Evolutionary conservation across 306 rosid species (phyloP), one percentile per base, ranked within the genome.

Genomic region (Castanea mollissima): DNA sequence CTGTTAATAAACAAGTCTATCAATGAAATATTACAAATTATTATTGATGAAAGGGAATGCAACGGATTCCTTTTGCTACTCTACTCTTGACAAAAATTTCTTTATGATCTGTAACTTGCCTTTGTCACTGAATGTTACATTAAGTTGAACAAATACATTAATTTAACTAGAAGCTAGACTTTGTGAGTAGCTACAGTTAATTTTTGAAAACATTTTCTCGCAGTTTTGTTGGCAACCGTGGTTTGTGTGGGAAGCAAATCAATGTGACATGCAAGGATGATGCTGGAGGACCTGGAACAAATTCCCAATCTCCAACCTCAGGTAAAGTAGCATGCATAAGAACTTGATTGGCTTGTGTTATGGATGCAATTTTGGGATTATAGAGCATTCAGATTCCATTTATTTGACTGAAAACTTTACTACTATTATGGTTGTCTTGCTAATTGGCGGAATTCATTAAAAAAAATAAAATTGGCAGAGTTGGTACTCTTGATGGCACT

Each of bases 181-280:
- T 5, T 51, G 29, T 19, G 5, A n/a, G 23, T 54, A 4, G 34
- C 29, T 21, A 21, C 1, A 0, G 56, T 44, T 59, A 46, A 49
- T 69, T 69, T 69, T 64, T 67, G 38, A 5, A 27, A 34, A 18
- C n/a, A 19, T 1, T 34, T 18, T 70, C 60, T 82, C 75, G 87
- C 90, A 96, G 99, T 74, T 96, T 93, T 88, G 84, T 80, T 74
- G 98, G 99, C 82, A 96, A 96, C 60, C 99, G 96, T 79, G 98
- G 90, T 70, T 84, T 96, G 88, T 96, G 99, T 74, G 99, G 98
- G 74, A 82, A 69, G 76, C 95, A 89, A 89, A 81, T 88, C 70
- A 84, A 79, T 78, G 81, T 88, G 74, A 65, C 81, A 68, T 96
- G 99, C 88, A 95, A 87, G 83, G 85, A 86, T 82, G 90, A 88